Percentiles rank a stretch among this genome's conserved stretches.
These are phyloP conservation scores for Eimeria sp. DNA, from an alignment of 169 alveolate species.

Conservation along the genomic window DNA sequence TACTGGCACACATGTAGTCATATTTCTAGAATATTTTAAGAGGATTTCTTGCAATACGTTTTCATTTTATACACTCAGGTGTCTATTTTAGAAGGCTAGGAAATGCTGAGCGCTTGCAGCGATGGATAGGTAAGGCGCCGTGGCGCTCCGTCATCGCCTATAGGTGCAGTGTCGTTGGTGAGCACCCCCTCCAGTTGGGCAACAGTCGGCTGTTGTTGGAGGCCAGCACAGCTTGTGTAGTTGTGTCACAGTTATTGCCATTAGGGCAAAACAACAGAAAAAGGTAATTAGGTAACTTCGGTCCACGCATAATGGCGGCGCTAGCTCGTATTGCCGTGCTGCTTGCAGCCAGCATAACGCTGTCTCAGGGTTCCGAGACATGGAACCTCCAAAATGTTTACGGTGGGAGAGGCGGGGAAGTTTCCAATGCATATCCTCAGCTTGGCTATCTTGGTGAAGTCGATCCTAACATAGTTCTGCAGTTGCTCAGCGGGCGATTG, in stretches of 20 bases:
- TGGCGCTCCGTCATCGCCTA: not conserved
- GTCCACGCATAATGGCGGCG: constrained; percentile 14
- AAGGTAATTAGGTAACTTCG: not conserved
- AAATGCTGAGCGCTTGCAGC: not conserved
- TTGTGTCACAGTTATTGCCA: constrained; percentile 5
- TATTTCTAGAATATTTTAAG: not conserved
- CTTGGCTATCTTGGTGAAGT: constrained; percentile 11
- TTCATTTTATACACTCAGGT: not conserved
- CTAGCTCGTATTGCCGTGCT: constrained; percentile 1
- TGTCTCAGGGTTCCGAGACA: constrained; percentile 21
- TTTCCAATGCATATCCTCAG: constrained; percentile 1
- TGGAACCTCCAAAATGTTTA: not conserved
- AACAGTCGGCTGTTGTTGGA: not conserved
- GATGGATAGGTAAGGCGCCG: constrained; percentile 10
- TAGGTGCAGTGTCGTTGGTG: not conserved
- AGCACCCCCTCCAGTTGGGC: not conserved
- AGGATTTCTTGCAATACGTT: not conserved
- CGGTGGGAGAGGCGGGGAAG: not conserved
- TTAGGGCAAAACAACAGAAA: not conserved
- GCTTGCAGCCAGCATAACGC: constrained; percentile 41
- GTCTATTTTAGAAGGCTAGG: not conserved
- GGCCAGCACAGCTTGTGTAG: not conserved
- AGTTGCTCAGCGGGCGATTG: constrained; percentile 32
- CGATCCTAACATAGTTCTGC: constrained; percentile 22
- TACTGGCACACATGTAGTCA: not conserved